Conservation (phyloP, 208 protist species). For the Acanthamoeba triangularis region DNA sequence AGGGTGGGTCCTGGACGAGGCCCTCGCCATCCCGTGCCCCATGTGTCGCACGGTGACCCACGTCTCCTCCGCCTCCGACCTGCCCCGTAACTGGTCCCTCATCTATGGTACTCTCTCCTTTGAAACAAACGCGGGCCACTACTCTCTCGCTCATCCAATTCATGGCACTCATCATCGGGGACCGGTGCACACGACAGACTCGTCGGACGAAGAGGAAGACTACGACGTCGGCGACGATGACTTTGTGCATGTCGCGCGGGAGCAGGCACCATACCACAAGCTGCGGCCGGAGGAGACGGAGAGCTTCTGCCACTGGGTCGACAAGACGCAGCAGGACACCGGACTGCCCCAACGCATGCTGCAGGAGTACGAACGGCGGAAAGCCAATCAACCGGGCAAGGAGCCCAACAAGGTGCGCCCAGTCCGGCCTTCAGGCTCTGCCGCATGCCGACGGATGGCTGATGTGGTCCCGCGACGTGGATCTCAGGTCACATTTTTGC, state of each 20-base stretch:
- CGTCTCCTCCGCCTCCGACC: background rate
- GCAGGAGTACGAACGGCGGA: conserved; percentile 50
- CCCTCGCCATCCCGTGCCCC: conserved; percentile 60
- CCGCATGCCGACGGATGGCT: background rate
- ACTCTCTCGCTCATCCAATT: too few relatives aligned
- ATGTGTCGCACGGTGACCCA: conserved; percentile 65
- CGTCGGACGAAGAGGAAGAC: conserved; percentile 39
- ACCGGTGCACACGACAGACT: background rate
- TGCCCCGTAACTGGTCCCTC: conserved; percentile 68
- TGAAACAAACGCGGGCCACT: too few relatives aligned
- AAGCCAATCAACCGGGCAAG: background rate
- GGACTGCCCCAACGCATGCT: conserved; percentile 29
- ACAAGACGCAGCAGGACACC: background rate
- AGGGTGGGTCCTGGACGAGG: conserved; percentile 38
- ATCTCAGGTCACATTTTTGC: conserved; percentile 42
- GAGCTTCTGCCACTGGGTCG: conserved; percentile 46
- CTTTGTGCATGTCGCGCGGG: background rate
- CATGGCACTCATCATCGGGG: too few relatives aligned
- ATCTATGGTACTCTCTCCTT: conserved; percentile 65
- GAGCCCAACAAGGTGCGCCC: background rate
- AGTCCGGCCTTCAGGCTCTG: background rate
- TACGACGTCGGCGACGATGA: background rate
- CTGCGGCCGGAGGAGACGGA: conserved; percentile 12
- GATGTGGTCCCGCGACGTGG: too few relatives aligned
- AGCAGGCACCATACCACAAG: background rate